phyloP scores from a whole-genome alignment of 352 stramenopile species.

The Globisporangium nagaii region DNA sequence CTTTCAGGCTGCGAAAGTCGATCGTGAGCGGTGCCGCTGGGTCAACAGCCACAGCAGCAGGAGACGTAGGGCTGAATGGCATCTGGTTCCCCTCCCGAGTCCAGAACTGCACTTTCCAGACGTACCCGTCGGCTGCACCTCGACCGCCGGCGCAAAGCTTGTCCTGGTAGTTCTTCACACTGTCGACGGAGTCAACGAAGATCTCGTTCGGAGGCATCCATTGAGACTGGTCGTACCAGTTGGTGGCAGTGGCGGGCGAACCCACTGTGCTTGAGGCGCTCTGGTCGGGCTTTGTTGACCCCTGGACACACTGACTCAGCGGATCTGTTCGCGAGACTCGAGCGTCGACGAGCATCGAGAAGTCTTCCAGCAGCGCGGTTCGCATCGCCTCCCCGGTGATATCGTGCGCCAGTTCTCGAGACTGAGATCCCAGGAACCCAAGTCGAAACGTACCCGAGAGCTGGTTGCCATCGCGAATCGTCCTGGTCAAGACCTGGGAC shows the following conservation, averaged over 20 bases:
- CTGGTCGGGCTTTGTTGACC: slow-evolving; percentile 54
- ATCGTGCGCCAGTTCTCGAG: slow-evolving; percentile 61
- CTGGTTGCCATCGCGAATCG: slow-evolving; percentile 77
- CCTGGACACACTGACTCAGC: slow-evolving; percentile 36
- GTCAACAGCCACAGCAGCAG: slow-evolving; percentile 19
- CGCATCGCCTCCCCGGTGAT: slow-evolving; percentile 58
- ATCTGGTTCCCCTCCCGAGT: slow-evolving; percentile 80
- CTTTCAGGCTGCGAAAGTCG: slow-evolving; percentile 29
- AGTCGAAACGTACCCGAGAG: slow-evolving; percentile 87
- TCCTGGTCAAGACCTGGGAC: slow-evolving; percentile 63
- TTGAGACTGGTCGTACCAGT: slow-evolving; percentile 37
- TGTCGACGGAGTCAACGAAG: slow-evolving; percentile 31
- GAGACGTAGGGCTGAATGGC: slow-evolving; percentile 70
- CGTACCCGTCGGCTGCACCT: slow-evolving; percentile 68
- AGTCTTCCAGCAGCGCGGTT: slow-evolving; percentile 29
- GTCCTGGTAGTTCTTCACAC: slow-evolving; percentile 43
- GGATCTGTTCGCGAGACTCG: slow-evolving; percentile 74
- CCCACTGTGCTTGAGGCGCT: slow-evolving; percentile 15
- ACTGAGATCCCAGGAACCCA: slow-evolving; percentile 53
- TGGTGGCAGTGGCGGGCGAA: slow-evolving; percentile 11
- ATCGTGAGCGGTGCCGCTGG: slow-evolving; percentile 32
- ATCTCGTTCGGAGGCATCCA: slow-evolving; percentile 48
- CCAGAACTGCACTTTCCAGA: slow-evolving; percentile 91
- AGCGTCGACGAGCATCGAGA: slow-evolving; percentile 56
- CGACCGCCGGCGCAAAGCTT: slow-evolving; percentile 83